phyloP scores from a whole-genome alignment of 2,329 filamentous ascomycete genomes.

The Nemania abortiva region DNA sequence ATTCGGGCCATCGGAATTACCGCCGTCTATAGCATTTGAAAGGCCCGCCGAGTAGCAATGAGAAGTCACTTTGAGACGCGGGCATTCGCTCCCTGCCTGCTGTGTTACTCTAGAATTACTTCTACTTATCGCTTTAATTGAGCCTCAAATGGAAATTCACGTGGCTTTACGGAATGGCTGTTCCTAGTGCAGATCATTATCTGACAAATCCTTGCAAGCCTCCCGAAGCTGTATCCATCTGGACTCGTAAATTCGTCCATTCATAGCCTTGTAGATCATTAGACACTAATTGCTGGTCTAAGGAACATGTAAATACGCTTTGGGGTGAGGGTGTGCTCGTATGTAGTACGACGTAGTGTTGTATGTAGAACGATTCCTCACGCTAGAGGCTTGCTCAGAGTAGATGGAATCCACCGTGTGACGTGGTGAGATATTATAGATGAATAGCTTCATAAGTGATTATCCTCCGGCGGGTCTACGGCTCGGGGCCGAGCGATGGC shows the following conservation, averaged over 20 bases:
- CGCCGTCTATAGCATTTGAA: neutral
- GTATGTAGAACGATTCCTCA: neutral
- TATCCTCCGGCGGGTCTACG: neutral
- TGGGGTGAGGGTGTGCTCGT: neutral
- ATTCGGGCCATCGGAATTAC: neutral
- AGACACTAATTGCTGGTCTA: neutral
- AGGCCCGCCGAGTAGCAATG: too few species aligned
- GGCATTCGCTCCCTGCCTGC: neutral
- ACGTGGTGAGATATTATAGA: neutral
- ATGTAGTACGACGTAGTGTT: neutral
- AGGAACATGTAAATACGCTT: neutral
- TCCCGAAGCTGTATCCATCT: neutral
- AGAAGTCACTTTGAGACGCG: neutral
- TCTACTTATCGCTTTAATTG: neutral
- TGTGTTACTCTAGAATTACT: neutral
- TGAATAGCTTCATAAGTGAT: neutral
- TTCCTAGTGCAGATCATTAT: neutral
- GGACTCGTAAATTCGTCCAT: conserved; percentile 3
- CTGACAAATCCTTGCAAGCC: neutral
- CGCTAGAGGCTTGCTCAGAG: neutral
- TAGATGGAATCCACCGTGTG: neutral
- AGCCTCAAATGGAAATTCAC: neutral
- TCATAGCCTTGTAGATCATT: neutral
- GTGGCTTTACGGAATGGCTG: neutral
- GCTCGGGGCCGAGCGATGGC: neutral